Evolutionary conservation across 1,139 yeast genomes (phyloP), one percentile per base, ranked within the genome.

Genomic region (Sugiyamaella xylanicola): DNA sequence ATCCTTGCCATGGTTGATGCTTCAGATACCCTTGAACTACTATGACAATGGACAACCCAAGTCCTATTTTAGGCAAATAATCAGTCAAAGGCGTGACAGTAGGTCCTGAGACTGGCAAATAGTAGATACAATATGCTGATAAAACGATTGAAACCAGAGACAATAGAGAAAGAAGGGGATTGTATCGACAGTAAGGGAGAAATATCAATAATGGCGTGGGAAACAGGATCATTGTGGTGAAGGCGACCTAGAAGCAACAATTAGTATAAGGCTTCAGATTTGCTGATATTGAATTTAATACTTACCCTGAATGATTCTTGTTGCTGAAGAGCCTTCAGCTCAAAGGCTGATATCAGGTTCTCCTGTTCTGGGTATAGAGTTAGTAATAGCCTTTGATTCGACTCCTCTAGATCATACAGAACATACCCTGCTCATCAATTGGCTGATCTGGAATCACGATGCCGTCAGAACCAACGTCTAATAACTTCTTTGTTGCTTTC

Each of bases 131-230:
- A 47, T 64, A 67, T 5, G 67, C 67, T 3, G 69, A 61, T 8
- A 63, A 44, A 4, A 60, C 58, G 3, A 66, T 60, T 25, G 71
- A 61, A 2, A 64, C 37, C 16, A 72, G 59, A 11, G 72, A 59
- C 36, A 69, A 48, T 17, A 72, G 57, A n/a, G 74, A 66, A 8
- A 71, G 65, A 36, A 59, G 43, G 1, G 73, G 60, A 54, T 68
- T 66, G 42, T 57, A 56, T 15, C 73, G 63, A 56, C 71, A 68
- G 54, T 70, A 69, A 0, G 69, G 68, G 13, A 68, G 58, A 7
- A 66, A 17, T 13, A 72, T 54, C 51, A 56, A 70, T 9, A 65
- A 51, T 2, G 75, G 74, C 4, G 73, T 64, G 7, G 74, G 74
- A n/a, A 68, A 46, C 21, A 69, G 60, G 54, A 68, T 59, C 39